Evolutionary conservation across 2,329 filamentous ascomycete genomes (phyloP), one percentile per base, ranked within the genome.

Genomic region (Pestalotiopsis fici): DNA sequence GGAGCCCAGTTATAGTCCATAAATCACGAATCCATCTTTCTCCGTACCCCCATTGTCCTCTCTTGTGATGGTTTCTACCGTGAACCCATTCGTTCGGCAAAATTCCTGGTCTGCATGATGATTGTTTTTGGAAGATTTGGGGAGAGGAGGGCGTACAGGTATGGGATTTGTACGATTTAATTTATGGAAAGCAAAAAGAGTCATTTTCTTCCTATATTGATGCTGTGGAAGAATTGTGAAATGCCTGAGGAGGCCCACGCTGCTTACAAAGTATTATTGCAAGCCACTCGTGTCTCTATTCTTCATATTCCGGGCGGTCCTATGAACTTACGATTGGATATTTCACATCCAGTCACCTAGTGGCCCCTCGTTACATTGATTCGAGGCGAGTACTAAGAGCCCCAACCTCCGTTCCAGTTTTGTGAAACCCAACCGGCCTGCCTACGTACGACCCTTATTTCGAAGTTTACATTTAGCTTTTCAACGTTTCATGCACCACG

Each of bases 1-100:
- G 75, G 83, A 82, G 79, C 80, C 86, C 82, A 85, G 85, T 87
- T 85, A 80, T 83, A 83, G 81, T 85, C 78, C 79, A 82, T 82
- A 79, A 83, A 79, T 78, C 72, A 80, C 76, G 75, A 78, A 78
- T 79, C 78, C 72, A 75, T 67, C 68, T 73, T 68, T 69, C 61
- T 65, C 59, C 54, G 31, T 65, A 65, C 64, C 68, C 73, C 73
- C 71, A 67, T 74, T 70, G 70, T 70, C 69, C 71, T 74, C 71
- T 68, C 70, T 68, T 72, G 69, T 73, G 69, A 71, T 71, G 72
- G 71, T 71, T 27, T 65, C 54, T 73, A 70, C 65, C 71, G 73
- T 74, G 74, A 75, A 73, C 47, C 69, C 64, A 67, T 67, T 69
- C 69, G 68, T 69, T 67, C 69, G 67, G 64, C 65, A 60, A 57